Evolutionary conservation across 1,139 yeast genomes (phyloP).

Genomic region (Scheffersomyces lignicola): DNA sequence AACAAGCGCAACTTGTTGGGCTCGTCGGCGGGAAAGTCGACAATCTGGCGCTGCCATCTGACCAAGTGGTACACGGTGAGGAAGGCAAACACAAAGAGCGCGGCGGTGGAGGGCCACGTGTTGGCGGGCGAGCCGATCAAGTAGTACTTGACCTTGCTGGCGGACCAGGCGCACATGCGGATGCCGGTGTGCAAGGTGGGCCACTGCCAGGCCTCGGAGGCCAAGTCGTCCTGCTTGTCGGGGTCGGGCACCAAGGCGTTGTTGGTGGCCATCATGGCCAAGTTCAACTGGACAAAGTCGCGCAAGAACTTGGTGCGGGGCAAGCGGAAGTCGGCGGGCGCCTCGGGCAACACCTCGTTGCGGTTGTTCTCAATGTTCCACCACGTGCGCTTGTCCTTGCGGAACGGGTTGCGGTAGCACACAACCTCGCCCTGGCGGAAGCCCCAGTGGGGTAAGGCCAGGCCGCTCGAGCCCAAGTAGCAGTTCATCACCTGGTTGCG

Average conservation of each 20-base stretch:
- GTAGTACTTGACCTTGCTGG: conserved; percentile 76
- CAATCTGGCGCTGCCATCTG: conserved; percentile 92
- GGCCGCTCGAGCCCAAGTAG: conserved; percentile 83
- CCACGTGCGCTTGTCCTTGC: conserved; percentile 93
- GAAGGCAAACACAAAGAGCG: conserved; percentile 61
- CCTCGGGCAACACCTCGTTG: conserved; percentile 71
- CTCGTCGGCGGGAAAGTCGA: conserved; percentile 54
- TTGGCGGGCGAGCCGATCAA: conserved; percentile 92
- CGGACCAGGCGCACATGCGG: conserved; percentile 94
- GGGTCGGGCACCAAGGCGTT: conserved; percentile 92
- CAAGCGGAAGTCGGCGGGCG: conserved; percentile 69
- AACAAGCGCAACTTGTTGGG: conserved; percentile 34
- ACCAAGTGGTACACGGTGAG: conserved; percentile 59
- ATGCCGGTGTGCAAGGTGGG: conserved; percentile 90
- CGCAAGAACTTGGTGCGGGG: conserved; percentile 84
- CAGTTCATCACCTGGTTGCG: conserved; percentile 69
- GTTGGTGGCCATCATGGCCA: conserved; percentile 99
- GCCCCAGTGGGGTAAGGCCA: conserved; percentile 92
- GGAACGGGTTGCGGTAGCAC: conserved; percentile 74
- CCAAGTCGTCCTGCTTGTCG: conserved; percentile 88
- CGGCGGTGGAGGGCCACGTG: conserved; percentile 86
- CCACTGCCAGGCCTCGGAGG: conserved; percentile 98
- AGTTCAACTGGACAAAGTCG: conserved; percentile 88
- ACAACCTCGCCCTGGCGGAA: conserved; percentile 96
- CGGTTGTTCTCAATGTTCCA: conserved; percentile 93